Evolutionary conservation across 2,329 filamentous ascomycete species (phyloP).

Genomic region (Pyricularia pennisetigena): DNA sequence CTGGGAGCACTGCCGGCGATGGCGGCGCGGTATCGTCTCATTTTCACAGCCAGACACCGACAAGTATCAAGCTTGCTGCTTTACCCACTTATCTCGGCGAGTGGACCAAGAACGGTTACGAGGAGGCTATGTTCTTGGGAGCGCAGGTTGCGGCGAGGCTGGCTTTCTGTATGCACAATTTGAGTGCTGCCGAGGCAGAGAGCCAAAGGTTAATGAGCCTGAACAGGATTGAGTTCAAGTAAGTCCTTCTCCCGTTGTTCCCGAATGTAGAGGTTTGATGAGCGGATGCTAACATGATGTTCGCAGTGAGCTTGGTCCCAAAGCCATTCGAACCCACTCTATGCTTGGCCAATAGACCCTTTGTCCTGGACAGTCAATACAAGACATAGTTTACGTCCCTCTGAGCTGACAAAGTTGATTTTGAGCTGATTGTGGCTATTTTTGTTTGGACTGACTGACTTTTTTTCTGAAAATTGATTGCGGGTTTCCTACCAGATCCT

Average conservation of each 20-base stretch:
- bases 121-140: constrained; percentile 80
- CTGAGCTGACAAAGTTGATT: not conserved
- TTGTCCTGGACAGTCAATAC: not conserved
- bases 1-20: constrained; percentile 30
- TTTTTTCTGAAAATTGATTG: not conserved
- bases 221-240: constrained; percentile 52
- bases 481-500: not conserved
- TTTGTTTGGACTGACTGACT: not conserved
- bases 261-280: not conserved
- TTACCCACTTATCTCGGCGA: constrained; percentile 81
- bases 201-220: constrained; percentile 46
- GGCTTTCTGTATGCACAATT: constrained; percentile 48
- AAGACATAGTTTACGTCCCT: not conserved
- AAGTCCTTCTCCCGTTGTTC: constrained; percentile 18
- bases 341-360: constrained; percentile 31
- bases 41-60: constrained; percentile 64
- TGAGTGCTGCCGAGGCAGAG: constrained; percentile 41
- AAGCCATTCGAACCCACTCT: constrained; percentile 42
- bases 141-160: constrained; percentile 70
- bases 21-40: constrained; percentile 30
- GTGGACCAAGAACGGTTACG: constrained; percentile 72
- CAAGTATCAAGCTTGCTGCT: constrained; percentile 67
- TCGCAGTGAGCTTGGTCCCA: constrained; percentile 41
- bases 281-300: constrained; percentile 9
- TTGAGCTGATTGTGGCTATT: not conserved